Evolutionary conservation across 1,284 basidiomycete genomes (phyloP).

Genomic region (Vanrija sp.): DNA sequence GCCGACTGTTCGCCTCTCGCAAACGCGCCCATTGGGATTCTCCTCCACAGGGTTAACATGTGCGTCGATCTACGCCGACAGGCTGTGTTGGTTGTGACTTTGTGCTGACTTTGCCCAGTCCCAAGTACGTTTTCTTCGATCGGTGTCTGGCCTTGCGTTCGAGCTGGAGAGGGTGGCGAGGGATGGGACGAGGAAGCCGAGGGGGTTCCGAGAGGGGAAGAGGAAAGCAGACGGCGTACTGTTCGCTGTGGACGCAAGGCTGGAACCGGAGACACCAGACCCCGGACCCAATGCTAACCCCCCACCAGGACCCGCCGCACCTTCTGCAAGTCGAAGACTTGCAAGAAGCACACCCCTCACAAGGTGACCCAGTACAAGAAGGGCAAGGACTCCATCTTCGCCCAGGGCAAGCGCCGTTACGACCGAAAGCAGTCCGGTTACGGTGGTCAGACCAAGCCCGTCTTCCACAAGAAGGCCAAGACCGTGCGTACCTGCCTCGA

Average conservation of each 20-base stretch:
- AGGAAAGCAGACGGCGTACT: background rate
- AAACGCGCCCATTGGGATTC: background rate
- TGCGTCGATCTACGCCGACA: conserved; percentile 19
- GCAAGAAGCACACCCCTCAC: conserved; percentile 99
- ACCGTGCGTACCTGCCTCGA: conserved; percentile 29
- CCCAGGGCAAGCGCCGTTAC: conserved; percentile 99
- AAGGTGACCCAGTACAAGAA: conserved; percentile 98
- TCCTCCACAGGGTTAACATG: conserved; percentile 43
- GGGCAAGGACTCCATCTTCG: conserved; percentile 92
- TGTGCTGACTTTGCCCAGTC: conserved; percentile 24
- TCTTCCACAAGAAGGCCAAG: conserved; percentile 79
- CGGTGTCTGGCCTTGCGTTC: background rate
- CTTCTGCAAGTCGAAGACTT: conserved; percentile 95
- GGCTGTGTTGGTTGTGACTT: background rate
- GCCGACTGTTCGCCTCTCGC: background rate
- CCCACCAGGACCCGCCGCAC: conserved; percentile 48
- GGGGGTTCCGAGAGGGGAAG: background rate
- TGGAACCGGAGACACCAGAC: background rate
- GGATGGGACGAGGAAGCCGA: background rate
- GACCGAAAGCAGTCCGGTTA: conserved; percentile 99
- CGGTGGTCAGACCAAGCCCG: conserved; percentile 99
- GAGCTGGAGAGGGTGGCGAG: background rate
- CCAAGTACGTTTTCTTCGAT: conserved; percentile 31
- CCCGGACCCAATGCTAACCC: conserved; percentile 1
- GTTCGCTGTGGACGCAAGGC: background rate